Evolutionary conservation across 169 alveolate species (phyloP).

Genomic region (Perkinsus chesapeaki): DNA sequence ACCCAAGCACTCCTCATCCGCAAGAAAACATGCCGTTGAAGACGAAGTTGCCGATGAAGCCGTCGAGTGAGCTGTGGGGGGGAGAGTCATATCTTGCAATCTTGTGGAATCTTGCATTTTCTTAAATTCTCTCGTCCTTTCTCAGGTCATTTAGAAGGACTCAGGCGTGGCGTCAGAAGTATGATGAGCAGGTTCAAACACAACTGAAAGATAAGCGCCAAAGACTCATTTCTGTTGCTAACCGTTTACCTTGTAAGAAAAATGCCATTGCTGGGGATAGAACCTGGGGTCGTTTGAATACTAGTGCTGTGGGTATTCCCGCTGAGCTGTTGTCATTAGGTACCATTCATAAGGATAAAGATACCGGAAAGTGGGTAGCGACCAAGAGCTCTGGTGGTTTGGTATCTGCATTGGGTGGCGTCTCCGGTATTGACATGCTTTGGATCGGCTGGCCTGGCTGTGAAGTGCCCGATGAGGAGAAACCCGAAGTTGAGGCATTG

Average conservation of each 20-base stretch:
- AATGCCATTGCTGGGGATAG: neutral
- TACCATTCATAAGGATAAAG: neutral
- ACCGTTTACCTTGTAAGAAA: neutral
- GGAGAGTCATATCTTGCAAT: neutral
- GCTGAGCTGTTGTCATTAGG: neutral
- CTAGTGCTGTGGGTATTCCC: neutral
- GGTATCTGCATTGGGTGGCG: slow-evolving; percentile 31
- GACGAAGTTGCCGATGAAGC: neutral
- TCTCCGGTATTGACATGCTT: slow-evolving; percentile 23
- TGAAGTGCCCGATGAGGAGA: slow-evolving; percentile 26
- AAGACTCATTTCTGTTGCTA: neutral
- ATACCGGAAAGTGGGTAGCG: neutral
- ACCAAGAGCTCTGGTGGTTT: slow-evolving; percentile 36
- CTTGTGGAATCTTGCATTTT: neutral
- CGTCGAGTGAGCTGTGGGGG: neutral
- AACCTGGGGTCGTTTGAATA: neutral
- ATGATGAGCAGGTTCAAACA: neutral
- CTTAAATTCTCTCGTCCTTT: neutral
- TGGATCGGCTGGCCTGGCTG: slow-evolving; percentile 55
- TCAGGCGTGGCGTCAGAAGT: neutral
- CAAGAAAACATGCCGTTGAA: neutral
- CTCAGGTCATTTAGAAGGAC: neutral
- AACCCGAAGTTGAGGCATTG: slow-evolving; percentile 16
- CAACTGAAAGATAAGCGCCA: neutral
- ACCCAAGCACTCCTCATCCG: neutral